Percentiles rank a stretch among this genome's conserved stretches.
phyloP scores from a whole-genome alignment of 345 rosid genomes.

The Carallia pectinifolia region DNA sequence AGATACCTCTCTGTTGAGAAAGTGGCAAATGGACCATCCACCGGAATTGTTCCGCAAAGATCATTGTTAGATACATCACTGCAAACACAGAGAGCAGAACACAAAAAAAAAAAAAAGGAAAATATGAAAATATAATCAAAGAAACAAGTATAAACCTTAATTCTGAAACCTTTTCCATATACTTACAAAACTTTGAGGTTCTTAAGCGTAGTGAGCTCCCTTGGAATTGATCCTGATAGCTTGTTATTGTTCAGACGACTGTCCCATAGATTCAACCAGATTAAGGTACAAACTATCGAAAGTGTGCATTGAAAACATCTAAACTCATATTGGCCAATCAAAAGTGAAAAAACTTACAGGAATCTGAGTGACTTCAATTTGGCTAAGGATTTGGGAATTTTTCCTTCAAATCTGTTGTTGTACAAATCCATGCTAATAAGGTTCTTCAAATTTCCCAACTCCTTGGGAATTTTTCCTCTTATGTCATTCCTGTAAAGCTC shows the following conservation, averaged over 20 bases:
- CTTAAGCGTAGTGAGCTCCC: slow-evolving; percentile 54
- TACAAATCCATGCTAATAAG: slow-evolving; percentile 65
- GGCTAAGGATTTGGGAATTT: slow-evolving; percentile 56
- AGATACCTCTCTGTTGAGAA: slow-evolving; percentile 57
- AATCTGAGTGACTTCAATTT: slow-evolving; percentile 62
- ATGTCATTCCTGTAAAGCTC: slow-evolving; percentile 58
- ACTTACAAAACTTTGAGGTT: slow-evolving; percentile 68
- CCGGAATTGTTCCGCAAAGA: slow-evolving; percentile 73
- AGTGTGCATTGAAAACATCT: not conserved
- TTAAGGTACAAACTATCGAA: not conserved
- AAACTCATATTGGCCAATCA: not conserved
- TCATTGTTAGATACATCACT: slow-evolving; percentile 67
- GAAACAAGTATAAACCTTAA: not conserved
- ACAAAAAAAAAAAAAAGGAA: not conserved
- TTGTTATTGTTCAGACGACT: slow-evolving; percentile 71
- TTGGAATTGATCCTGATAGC: slow-evolving; percentile 58
- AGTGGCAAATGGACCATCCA: slow-evolving; percentile 60
- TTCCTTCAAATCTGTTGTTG: slow-evolving; percentile 54
- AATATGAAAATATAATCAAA: not conserved
- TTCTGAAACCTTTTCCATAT: not conserved
- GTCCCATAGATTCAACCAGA: slow-evolving; percentile 17
- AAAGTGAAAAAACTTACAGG: slow-evolving; percentile 42
- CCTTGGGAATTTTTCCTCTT: slow-evolving; percentile 52
- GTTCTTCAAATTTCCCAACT: slow-evolving; percentile 53
- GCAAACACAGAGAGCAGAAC: slow-evolving; percentile 19